These are phyloP conservation scores for Mayamaea pseudoterrestris DNA, from an alignment of 108 stramenopile species.

Conservation along the genomic window DNA sequence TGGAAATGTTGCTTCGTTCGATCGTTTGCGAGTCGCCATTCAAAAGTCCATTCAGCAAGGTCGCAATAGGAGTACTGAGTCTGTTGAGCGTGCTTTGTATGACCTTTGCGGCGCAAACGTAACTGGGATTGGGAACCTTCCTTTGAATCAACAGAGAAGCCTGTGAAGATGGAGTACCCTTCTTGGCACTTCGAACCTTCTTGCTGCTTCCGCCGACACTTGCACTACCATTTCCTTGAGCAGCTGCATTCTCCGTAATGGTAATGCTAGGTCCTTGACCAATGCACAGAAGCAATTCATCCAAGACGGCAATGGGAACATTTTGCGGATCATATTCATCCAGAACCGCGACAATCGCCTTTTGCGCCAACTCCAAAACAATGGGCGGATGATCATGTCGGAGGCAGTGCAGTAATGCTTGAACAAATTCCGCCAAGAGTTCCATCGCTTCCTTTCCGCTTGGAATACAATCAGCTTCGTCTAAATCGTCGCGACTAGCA, in stretches of 20 bases:
- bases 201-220: background rate
- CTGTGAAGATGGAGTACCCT: too few species aligned
- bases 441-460: slow-evolving; percentile 35
- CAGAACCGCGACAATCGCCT: slow-evolving; percentile 44
- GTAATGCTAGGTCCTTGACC: slow-evolving; percentile 50
- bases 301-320: slow-evolving; percentile 55
- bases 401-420: slow-evolving; percentile 40
- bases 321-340: slow-evolving; percentile 56
- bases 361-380: slow-evolving; percentile 33
- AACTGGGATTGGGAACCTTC: background rate
- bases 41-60: slow-evolving; percentile 57
- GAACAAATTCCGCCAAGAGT: slow-evolving; percentile 43
- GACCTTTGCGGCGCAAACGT: background rate
- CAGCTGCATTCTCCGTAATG: slow-evolving; percentile 34
- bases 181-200: background rate
- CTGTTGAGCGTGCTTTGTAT: background rate
- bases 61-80: slow-evolving; percentile 49
- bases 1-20: slow-evolving; percentile 26
- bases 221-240: background rate
- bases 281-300: slow-evolving; percentile 53
- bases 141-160: too few species aligned
- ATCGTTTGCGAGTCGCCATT: slow-evolving; percentile 46
- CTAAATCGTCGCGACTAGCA: background rate
- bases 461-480: slow-evolving; percentile 3
- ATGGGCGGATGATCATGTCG: slow-evolving; percentile 55